Conservation (phyloP, 2,329 filamentous ascomycete species). For the Paraphoma sp. region DNA sequence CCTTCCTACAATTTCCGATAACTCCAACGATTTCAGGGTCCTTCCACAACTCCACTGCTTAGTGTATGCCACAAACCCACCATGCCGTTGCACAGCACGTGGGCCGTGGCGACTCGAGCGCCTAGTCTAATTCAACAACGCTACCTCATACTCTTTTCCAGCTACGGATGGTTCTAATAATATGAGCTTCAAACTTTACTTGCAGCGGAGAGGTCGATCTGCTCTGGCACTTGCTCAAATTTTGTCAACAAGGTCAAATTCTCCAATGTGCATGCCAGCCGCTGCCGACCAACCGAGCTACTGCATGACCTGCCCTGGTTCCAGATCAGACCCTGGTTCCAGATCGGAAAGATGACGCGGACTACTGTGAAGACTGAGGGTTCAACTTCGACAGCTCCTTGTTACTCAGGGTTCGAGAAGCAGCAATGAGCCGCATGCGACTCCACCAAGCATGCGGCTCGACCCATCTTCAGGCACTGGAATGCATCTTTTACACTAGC, state of each 20-base stretch:
- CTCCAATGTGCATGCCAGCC: background rate
- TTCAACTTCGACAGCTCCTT: background rate
- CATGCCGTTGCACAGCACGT: slow-evolving; percentile 23
- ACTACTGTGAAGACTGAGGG: background rate
- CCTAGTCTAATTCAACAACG: slow-evolving; percentile 22
- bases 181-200: background rate
- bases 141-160: slow-evolving; percentile 5
- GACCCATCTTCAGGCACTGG: background rate
- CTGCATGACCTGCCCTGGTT: background rate
- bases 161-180: background rate
- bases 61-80: slow-evolving; percentile 19
- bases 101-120: slow-evolving; percentile 15
- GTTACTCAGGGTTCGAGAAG: background rate
- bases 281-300: background rate
- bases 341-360: background rate
- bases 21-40: slow-evolving; percentile 29
- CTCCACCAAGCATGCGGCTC: background rate
- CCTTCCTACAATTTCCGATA: slow-evolving; percentile 33
- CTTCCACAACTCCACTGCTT: slow-evolving; percentile 22
- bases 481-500: background rate
- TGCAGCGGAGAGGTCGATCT: background rate
- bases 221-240: background rate
- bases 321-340: background rate
- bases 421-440: background rate
- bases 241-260: background rate